Evolutionary conservation across 148 eudicot genomes (phyloP), one percentile per base, ranked within the genome.

Genomic region (Polygonum maritimum): DNA sequence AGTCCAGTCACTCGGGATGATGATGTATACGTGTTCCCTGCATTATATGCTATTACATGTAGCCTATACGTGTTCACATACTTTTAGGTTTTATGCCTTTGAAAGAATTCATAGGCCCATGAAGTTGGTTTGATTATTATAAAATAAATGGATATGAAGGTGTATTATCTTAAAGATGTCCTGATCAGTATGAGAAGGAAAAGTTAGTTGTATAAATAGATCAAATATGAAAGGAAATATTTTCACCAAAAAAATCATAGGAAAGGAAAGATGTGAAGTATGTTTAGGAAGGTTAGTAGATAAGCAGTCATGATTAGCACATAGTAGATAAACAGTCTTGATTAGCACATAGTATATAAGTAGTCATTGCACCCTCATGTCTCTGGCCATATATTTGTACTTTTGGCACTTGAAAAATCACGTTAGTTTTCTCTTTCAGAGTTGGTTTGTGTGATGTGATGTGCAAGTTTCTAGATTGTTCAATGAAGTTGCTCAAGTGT

Each of bases 401-500:
- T 11, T 2, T 60, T 60, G 38, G 69, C 16, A 60, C 35, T 60
- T 60, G 69, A 60, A 60, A 60, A 60, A 62, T 70, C 22, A 8
- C 40, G 11, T 18, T 67, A 13, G 48, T n/a, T 22, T 65, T 38
- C 57, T 80, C 72, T 60, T 74, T 47, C 75, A 82, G 60, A 71
- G 69, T 49, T 54, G 52, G 41, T 76, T 76, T 41, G 12, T 65
- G 60, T 82, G 49, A 39, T 40, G 44, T 40, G 44, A 47, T 44
- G 38, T 84, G 76, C 86, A 94, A 97, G 93, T 91, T 81, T 84
- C 92, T 79, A 78, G 87, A 81, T 80, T 87, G 62, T 94, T 91
- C 81, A 86, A 79, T 81, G 97, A 94, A 76, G 98, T 97, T 79
- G 95, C 97, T 58, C 90, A 88, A 54, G 77, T 90, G 83, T 88